phyloP scores from a whole-genome alignment of 192 early-diverging fungal genomes.

The Coemansia erecta region DNA sequence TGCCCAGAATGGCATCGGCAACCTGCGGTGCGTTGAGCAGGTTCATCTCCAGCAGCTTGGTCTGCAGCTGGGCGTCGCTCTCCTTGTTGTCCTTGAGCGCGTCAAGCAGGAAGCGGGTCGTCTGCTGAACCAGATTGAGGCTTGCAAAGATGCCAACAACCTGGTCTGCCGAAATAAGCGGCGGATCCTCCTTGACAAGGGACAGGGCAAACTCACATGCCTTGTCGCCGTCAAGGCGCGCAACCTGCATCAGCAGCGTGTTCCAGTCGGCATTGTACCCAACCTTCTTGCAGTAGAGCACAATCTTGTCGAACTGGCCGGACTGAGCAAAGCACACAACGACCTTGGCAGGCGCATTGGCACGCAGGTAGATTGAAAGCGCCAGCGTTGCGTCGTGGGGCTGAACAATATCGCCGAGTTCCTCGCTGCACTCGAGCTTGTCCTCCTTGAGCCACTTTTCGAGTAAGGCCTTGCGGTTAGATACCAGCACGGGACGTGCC shows the following conservation, averaged over 20 bases:
- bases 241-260: conserved; percentile 84
- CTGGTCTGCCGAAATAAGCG: conserved; percentile 83
- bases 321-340: conserved; percentile 96
- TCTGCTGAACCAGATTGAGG: conserved; percentile 93
- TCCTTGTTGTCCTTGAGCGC: conserved; percentile 92
- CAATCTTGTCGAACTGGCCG: conserved; percentile 93
- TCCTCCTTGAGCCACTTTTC: conserved; percentile 99
- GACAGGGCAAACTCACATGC: conserved; percentile 89
- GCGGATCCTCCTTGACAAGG: conserved; percentile 73
- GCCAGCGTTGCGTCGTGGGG: conserved; percentile 88
- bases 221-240: conserved; percentile 89
- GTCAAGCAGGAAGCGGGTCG: conserved; percentile 94
- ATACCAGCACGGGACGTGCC: conserved; percentile 84
- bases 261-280: conserved; percentile 91
- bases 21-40: conserved; percentile 96
- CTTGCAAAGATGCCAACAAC: conserved; percentile 92
- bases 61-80: conserved; percentile 91
- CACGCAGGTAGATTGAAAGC: conserved; percentile 91
- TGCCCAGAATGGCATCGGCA: conserved; percentile 96
- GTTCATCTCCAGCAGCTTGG: conserved; percentile 96
- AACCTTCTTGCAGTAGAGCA: conserved; percentile 92
- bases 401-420: conserved; percentile 95
- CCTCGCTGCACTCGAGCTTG: conserved; percentile 97
- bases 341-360: conserved; percentile 91
- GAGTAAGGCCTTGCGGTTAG: conserved; percentile 87